Percentiles rank a stretch among this genome's conserved stretches.
These are phyloP conservation scores for Pichia sp. DNA, from an alignment of 1,139 yeast genomes.

Conservation along the genomic window DNA sequence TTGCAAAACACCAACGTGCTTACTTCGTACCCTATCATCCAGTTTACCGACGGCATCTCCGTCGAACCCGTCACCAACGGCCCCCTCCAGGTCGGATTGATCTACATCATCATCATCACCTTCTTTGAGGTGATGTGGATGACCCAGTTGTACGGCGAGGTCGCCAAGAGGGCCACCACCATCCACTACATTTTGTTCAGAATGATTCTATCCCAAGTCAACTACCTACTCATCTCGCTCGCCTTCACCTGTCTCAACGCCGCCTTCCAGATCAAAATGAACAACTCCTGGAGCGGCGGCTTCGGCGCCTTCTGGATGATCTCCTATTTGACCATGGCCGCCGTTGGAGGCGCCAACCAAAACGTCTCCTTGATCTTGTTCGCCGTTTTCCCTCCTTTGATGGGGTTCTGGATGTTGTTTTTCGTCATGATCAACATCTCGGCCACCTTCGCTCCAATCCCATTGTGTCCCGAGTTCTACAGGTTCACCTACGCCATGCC, in stretches of 20 bases:
- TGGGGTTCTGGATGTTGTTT: conserved; percentile 47
- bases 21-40: conserved; percentile 39
- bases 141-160: conserved; percentile 39
- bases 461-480: conserved; percentile 43
- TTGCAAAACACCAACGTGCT: conserved; percentile 26
- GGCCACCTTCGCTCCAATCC: conserved; percentile 47
- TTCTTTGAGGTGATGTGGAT: conserved; percentile 50
- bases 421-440: conserved; percentile 45
- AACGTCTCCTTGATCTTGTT: conserved; percentile 39
- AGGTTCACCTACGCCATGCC: conserved; percentile 54
- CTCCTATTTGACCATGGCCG: conserved; percentile 44
- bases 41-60: conserved; percentile 48
- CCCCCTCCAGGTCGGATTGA: conserved; percentile 71
- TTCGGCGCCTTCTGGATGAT: conserved; percentile 48
- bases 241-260: conserved; percentile 41
- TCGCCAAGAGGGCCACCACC: conserved; percentile 40
- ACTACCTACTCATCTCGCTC: conserved; percentile 42
- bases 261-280: conserved; percentile 42
- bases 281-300: conserved; percentile 44
- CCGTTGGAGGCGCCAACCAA: conserved; percentile 51
- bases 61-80: conserved; percentile 53
- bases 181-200: conserved; percentile 40
- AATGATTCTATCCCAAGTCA: conserved; percentile 40
- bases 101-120: conserved; percentile 68
- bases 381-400: conserved; percentile 40